phyloP scores from a whole-genome alignment of 2,329 filamentous ascomycete genomes.

The Colletotrichum limetticola region DNA sequence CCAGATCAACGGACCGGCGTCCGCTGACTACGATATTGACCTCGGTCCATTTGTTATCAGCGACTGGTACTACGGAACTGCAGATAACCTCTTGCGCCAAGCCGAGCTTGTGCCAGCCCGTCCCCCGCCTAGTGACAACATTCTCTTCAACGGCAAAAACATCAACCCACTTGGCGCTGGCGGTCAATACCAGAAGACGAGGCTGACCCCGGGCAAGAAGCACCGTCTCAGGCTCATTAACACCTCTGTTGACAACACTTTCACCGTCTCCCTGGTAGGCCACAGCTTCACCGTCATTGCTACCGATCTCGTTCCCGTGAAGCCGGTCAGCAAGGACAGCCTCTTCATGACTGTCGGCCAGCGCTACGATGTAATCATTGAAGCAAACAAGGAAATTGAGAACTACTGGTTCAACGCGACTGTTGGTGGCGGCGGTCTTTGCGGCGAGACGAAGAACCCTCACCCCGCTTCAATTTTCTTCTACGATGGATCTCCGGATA shows the following conservation, averaged over 20 bases:
- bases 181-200: slow-evolving; percentile 45
- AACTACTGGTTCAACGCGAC: slow-evolving; percentile 57
- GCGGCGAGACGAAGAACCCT: slow-evolving; percentile 43
- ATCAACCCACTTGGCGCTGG: slow-evolving; percentile 43
- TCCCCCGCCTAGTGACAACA: slow-evolving; percentile 47
- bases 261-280: slow-evolving; percentile 61
- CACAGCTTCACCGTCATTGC: slow-evolving; percentile 64
- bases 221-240: slow-evolving; percentile 63
- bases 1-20: slow-evolving; percentile 59
- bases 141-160: slow-evolving; percentile 56
- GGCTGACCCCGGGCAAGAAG: slow-evolving; percentile 54
- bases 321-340: slow-evolving; percentile 58
- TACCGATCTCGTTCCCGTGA: slow-evolving; percentile 63
- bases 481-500: slow-evolving; percentile 47
- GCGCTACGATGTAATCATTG: slow-evolving; percentile 54
- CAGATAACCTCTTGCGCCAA: slow-evolving; percentile 40
- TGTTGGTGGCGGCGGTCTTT: slow-evolving; percentile 39
- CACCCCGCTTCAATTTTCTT: slow-evolving; percentile 49
- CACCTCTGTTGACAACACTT: slow-evolving; percentile 58
- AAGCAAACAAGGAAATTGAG: slow-evolving; percentile 44
- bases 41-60: slow-evolving; percentile 63
- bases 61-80: slow-evolving; percentile 61
- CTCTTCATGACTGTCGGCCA: slow-evolving; percentile 62
- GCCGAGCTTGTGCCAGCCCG: slow-evolving; percentile 36
- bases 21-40: slow-evolving; percentile 66